Evolutionary conservation across 805 yeast genomes (phyloP).

Genomic region (Candida arabinofermentans): DNA sequence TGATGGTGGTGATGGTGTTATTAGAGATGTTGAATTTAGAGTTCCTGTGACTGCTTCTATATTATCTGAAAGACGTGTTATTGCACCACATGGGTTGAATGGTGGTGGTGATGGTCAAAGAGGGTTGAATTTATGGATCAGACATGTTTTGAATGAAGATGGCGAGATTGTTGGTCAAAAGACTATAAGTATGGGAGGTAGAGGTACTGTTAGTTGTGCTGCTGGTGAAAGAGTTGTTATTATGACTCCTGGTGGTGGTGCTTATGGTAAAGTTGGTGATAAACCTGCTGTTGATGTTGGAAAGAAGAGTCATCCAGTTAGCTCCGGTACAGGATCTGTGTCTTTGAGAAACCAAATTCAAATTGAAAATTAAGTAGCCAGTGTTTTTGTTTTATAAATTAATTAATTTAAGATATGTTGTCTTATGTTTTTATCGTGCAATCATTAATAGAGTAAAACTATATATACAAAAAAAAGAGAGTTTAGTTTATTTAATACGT

Average conservation of each 20-base stretch:
- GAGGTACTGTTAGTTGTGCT: constrained; percentile 52
- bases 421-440: background rate
- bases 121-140: constrained; percentile 62
- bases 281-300: background rate
- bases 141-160: constrained; percentile 22
- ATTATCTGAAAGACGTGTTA: constrained; percentile 78
- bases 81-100: constrained; percentile 79
- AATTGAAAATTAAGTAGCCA: constrained; percentile 22
- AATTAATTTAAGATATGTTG: constrained; percentile 25
- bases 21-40: constrained; percentile 80
- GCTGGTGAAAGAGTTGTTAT: constrained; percentile 67
- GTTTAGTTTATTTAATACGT: too few species aligned
- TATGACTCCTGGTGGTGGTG: constrained; percentile 86
- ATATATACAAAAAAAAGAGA: background rate
- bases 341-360: constrained; percentile 29
- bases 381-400: background rate
- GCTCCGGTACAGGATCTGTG: constrained; percentile 31
- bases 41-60: constrained; percentile 72
- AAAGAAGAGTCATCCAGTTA: constrained; percentile 9
- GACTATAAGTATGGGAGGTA: constrained; percentile 61
- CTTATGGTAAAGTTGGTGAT: constrained; percentile 47
- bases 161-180: constrained; percentile 33
- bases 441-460: background rate
- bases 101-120: constrained; percentile 78
- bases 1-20: constrained; percentile 81